Percentiles rank a stretch among this genome's conserved stretches.
These are phyloP conservation scores for Alternaria brassicicola DNA, from an alignment of 2,329 filamentous ascomycete genomes.

Conservation along the genomic window DNA sequence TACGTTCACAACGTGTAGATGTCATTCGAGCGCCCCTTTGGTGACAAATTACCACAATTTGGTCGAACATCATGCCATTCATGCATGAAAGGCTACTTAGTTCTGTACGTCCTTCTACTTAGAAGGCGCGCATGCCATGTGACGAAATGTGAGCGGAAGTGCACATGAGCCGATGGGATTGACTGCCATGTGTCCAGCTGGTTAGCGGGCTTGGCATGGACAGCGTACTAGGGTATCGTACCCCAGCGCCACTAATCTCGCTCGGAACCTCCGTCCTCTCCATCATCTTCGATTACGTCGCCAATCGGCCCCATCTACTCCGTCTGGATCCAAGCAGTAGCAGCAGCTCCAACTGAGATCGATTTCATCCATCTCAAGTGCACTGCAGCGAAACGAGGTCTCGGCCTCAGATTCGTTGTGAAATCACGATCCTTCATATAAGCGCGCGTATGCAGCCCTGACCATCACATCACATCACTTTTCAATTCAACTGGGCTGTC, in stretches of 20 bases:
- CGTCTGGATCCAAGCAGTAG: neutral
- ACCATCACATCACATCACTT: neutral
- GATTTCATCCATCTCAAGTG: conserved; percentile 1
- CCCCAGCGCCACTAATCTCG: neutral
- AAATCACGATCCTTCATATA: neutral
- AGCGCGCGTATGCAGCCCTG: conserved; percentile 11
- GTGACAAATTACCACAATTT: neutral
- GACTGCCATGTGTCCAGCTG: neutral
- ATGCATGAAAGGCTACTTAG: neutral
- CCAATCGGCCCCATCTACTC: conserved; percentile 10
- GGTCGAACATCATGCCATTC: neutral
- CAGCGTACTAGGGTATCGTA: neutral
- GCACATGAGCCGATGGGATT: neutral
- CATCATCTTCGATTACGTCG: conserved; percentile 1
- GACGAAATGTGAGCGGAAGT: neutral
- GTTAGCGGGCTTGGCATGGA: conserved; percentile 5
- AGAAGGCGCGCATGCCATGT: neutral
- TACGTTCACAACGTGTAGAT: neutral
- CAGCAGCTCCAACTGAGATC: neutral
- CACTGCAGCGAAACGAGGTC: conserved; percentile 10
- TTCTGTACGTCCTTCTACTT: neutral
- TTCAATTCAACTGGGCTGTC: neutral
- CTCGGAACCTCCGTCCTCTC: neutral
- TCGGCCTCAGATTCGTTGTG: neutral
- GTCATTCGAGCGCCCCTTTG: neutral